phyloP scores from a whole-genome alignment of 371 early-diverging fungal species.

The Mortierella sp. region DNA sequence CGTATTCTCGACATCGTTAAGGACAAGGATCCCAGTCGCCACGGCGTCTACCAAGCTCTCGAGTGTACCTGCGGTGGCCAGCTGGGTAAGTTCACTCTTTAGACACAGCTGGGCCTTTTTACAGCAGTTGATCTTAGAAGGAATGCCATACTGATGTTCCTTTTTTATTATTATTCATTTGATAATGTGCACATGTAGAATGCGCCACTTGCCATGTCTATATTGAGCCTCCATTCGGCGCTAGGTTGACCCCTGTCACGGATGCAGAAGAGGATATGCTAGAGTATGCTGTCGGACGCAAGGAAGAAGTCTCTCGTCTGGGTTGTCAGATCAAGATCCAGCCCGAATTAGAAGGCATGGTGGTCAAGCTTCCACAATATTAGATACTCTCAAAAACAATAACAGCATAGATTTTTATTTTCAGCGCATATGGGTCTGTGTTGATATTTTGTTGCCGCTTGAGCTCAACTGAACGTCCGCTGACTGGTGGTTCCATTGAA shows the following conservation, averaged over 20 bases:
- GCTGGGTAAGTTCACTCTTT: slow-evolving; percentile 35
- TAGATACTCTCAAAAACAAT: slow-evolving; percentile 11
- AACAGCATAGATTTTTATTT: neutral
- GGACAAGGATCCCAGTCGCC: slow-evolving; percentile 54
- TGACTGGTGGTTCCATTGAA: no score
- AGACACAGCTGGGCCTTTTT: neutral
- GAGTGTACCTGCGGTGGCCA: slow-evolving; percentile 58
- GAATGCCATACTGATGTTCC: neutral
- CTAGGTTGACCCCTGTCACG: slow-evolving; percentile 38
- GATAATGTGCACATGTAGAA: slow-evolving; percentile 16
- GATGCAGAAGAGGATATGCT: slow-evolving; percentile 59
- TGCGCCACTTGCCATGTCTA: slow-evolving; percentile 59
- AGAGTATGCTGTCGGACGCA: slow-evolving; percentile 55
- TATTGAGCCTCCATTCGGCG: slow-evolving; percentile 44
- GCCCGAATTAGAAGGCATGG: slow-evolving; percentile 56
- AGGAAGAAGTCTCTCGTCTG: slow-evolving; percentile 42
- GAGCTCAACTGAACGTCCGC: no score
- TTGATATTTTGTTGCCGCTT: no score
- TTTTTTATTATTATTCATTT: neutral
- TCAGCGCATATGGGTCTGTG: no score
- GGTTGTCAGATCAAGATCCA: slow-evolving; percentile 54
- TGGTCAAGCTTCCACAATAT: slow-evolving; percentile 52
- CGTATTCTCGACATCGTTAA: slow-evolving; percentile 57
- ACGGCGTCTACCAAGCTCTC: slow-evolving; percentile 52
- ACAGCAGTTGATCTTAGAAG: neutral